Evolutionary conservation across 1,139 yeast genomes (phyloP), one percentile per base, ranked within the genome.

Genomic region (Hanseniaspora gamundiae): DNA sequence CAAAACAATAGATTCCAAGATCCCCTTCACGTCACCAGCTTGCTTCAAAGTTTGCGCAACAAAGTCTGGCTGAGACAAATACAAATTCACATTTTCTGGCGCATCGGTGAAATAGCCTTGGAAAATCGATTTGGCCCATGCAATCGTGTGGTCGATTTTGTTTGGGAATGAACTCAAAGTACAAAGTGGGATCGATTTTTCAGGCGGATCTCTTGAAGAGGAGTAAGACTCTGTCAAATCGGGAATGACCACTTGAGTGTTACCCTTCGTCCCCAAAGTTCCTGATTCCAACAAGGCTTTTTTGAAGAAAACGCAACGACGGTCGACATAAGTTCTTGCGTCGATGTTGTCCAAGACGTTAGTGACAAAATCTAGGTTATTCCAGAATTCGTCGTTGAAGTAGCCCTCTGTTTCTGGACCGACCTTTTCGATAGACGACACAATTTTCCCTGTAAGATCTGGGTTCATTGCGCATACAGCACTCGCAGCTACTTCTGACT

Each of bases 161-260:
- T 87, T 86, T 47, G 99, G 99, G 79, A 91, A 91, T 7, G 95
- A 84, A 66, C 97, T 79, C 59, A 91, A 73, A 8, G 99, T 91
- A 73, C 99, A 91, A 59, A 91, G 73, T 31, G 99, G 99, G 58
- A 91, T 88, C 4, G 95, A 79, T 66, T 87, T 87, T 68, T 91
- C 99, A 41, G 99, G 98, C 36, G 99, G 98, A 66, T 91, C 99
- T 63, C 87, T 94, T 20, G 95, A 84, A 3, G 96, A 84, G 5
- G 96, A 84, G 64, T 91, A 91, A 6, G 94, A 82, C 66, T 91
- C 99, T 4, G 98, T 91, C 60, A 91, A 64, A 61, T 78, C 75
- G 49, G 99, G 99, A 58, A 87, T 78, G 45, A 91, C 82, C 40
- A 93, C 97, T 69, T 91, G 99, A 22, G 95, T 91, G 60, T 91